Evolutionary conservation across 805 yeast species (phyloP), one percentile per base, ranked within the genome.

Genomic region (Metschnikowia santaceciliae): DNA sequence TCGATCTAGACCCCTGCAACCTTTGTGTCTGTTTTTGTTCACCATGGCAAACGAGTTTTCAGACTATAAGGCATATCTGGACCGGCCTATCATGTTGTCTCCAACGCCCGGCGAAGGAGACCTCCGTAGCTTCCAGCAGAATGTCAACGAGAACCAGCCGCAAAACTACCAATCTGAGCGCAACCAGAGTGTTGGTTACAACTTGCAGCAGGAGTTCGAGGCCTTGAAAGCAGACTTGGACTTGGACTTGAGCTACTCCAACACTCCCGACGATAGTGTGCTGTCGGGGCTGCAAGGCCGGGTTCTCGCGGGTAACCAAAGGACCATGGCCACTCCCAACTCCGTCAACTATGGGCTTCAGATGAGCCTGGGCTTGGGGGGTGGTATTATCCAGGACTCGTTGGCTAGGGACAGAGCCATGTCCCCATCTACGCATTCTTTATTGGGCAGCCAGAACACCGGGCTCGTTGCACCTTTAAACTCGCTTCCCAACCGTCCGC

Each of bases 151-250:
- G n/a, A 37, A 35, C 38, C 48, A 30, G 43, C 38, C 42, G 17
- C 39, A 33, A 13, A 52, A 43, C 37, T 53, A 35, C 52, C 54
- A 42, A 17, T 38, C 55, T 3, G 56, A 58, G 47, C 61, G 77
- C 45, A 75, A 74, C 56, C 76, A 68, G 56, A 70, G 75, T 55
- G 78, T 74, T 22, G 77, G 77, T 6, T 74, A 68, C 61, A 72
- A 74, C 58, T 66, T 74, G 59, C 77, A 74, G 58, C 76, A 74
- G 46, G 78, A 74, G 59, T 74, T 74, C 55, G 77, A 74, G 54
- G 73, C 77, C n/a, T 63, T 74, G 50, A 73, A 70, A 47, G 73
- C 71, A 17, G 78, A 74, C 56, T 69, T 74, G 64, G 77, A 74
- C 57, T 66, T 74, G 62, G 78, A 74, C 61, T 65, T 74, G 60